Evolutionary conservation across 306 rosid genomes (phyloP), one percentile per base, ranked within the genome.

Genomic region (Sicyos edulis): DNA sequence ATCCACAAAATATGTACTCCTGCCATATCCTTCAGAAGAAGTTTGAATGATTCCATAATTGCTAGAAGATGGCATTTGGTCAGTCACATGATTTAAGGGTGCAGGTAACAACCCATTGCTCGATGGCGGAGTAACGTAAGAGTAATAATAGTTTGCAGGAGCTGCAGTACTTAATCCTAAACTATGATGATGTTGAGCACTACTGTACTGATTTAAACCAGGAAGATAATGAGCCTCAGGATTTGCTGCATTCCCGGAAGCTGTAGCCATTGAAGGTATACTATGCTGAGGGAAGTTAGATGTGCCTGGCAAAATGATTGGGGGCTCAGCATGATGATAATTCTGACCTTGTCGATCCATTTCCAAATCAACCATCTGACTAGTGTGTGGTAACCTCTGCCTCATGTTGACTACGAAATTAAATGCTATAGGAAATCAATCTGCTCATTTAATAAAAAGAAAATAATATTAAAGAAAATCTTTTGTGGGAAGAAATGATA

Each of bases 271-370:
- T 5, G 95, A 66, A 26, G 44, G 86, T 17, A 82, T 64, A 77
- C 84, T 85, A 16, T 87, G 95, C 71, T 85, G 96, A 14, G 86
- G 82, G 37, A 82, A 78, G 73, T 54, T 80, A 50, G 89, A 29
- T 40, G 79, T n/a, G 19, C 75, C 82, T 58, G 89, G 84, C 49
- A 76, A 47, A 65, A 85, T 62, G 75, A 88, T 68, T 55, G 90
- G 78, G 12, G 92, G 86, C 40, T 86, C 91, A n/a, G 92, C 78
- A 40, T 76, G 89, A 75, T 76, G 74, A 85, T 87, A 84, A 63
- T 81, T 91, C 79, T 83, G 86, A 55, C 88, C 79, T 58, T 82
- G 96, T 78, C 80, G 95, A 80, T 88, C 86, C 88, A 84, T 85
- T 64, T 90, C 91, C 20, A 83, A 78, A 80, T 81, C 93, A 26